A percentile compares a stretch with the other conserved stretches of the same genome.
Conservation (phyloP, 192 early-diverging fungal genomes). For the Geranomyces michiganensis region DNA sequence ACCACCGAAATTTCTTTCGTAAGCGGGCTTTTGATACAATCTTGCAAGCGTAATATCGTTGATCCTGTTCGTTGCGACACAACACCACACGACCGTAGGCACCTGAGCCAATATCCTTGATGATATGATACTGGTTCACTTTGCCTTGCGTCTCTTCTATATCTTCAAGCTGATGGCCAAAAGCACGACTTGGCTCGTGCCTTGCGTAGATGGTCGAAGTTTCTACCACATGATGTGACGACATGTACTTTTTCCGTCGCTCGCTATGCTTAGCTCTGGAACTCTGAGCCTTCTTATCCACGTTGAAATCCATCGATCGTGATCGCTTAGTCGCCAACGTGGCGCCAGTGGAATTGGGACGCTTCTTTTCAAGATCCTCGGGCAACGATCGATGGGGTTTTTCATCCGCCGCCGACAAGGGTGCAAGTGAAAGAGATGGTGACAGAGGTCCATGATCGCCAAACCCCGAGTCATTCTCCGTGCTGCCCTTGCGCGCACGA, state of each 20-base stretch:
- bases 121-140: conserved; percentile 63
- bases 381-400: not conserved
- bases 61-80: conserved; percentile 43
- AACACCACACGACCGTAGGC: conserved; percentile 56
- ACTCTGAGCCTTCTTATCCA: conserved; percentile 15
- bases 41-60: conserved; percentile 62
- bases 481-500: too few relatives aligned
- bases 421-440: too few relatives aligned
- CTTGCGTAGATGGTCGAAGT: conserved; percentile 38
- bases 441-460: too few relatives aligned
- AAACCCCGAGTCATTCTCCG: too few relatives aligned
- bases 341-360: not conserved
- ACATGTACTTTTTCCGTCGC: not conserved
- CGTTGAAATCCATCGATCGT: conserved; percentile 34
- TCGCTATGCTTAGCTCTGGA: not conserved
- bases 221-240: conserved; percentile 34
- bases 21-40: conserved; percentile 58
- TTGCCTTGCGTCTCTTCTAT: conserved; percentile 50
- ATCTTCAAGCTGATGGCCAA: conserved; percentile 30
- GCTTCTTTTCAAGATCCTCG: not conserved
- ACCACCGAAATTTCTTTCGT: conserved; percentile 57
- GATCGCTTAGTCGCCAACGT: conserved; percentile 13
- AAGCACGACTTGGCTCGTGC: conserved; percentile 18
- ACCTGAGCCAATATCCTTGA: conserved; percentile 57
- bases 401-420: not conserved